Conservation (phyloP, 192 early-diverging fungal genomes). For the Dissophora ornata region DNA sequence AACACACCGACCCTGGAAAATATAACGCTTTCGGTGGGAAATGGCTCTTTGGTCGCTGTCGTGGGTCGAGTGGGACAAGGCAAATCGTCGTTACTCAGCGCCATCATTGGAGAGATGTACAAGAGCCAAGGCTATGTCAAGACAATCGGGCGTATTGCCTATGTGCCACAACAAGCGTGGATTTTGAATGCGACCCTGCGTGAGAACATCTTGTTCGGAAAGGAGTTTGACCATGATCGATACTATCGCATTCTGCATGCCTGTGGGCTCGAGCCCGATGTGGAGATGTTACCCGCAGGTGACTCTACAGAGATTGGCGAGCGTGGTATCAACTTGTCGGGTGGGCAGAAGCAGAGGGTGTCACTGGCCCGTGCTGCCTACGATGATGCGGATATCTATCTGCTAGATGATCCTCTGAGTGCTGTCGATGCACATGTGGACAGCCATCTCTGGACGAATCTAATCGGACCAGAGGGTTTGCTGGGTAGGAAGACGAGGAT, state of each 20-base stretch:
- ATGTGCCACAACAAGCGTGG: slow-evolving; percentile 64
- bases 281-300: slow-evolving; percentile 27
- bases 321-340: slow-evolving; percentile 71
- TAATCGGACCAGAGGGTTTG: slow-evolving; percentile 34
- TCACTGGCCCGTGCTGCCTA: slow-evolving; percentile 85
- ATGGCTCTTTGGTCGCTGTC: slow-evolving; percentile 63
- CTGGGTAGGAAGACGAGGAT: slow-evolving; percentile 67
- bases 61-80: slow-evolving; percentile 81
- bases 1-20: slow-evolving; percentile 31
- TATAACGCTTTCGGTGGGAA: slow-evolving; percentile 53
- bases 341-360: slow-evolving; percentile 81
- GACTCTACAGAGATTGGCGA: slow-evolving; percentile 72
- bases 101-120: slow-evolving; percentile 89
- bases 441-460: slow-evolving; percentile 58
- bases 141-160: slow-evolving; percentile 70
- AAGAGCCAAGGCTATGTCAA: slow-evolving; percentile 60
- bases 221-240: slow-evolving; percentile 9
- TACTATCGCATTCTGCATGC: slow-evolving; percentile 12
- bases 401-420: slow-evolving; percentile 88
- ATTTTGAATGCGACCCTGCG: slow-evolving; percentile 38
- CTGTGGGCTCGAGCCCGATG: slow-evolving; percentile 20
- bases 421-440: slow-evolving; percentile 64
- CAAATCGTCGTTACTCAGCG: slow-evolving; percentile 77
- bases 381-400: slow-evolving; percentile 70
- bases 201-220: slow-evolving; percentile 57